Base-by-base conservation (phyloP, 306 rosid genomes). In the Rosa persica region DNA sequence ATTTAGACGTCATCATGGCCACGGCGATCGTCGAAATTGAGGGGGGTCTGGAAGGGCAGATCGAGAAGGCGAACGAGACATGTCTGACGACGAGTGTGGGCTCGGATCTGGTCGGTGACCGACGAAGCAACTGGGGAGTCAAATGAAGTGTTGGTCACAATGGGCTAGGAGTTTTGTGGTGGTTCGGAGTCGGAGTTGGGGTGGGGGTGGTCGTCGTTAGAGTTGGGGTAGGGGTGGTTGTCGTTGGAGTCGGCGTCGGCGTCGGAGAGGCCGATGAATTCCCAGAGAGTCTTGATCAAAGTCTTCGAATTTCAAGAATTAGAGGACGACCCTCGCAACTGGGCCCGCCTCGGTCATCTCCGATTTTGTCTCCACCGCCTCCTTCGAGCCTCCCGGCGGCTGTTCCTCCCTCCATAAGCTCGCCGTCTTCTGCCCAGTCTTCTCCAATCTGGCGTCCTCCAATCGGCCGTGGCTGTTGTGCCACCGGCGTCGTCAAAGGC, bases 191-290 rank as follows among this genome's bases (percentile, higher is more conserved):
- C 66, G 44, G 64, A 42, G 62, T 51, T 0, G 16, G 40, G 5
- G 55, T 49, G 55, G n/a, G 20, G 2, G 60, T 2, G 23, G 60
- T 19, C 5, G 51, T 23, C 38, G 47, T 38, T 0, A 51, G 30
- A 27, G 30, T 27, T 27, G 30, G 30, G 30, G 30, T 27, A 1
- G 30, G 30, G 30, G 30, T 27, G 30, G 30, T 27, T 27, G 30
- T 27, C 30, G 30, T 27, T 1, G 30, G 78, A 82, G 79, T 78
- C 85, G 12, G 83, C 78, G 22, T 78, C 87, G 5, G 79, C 78
- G 22, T 78, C 87, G 5, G 79, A 27, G 30, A 27, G 30, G 30
- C 30, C 30, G 30, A 27, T 27, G 30, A 27, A 27, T 27, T 27
- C 30, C 30, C 30, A 27, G 30, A 27, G 30, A 27, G 30, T 27